Evolutionary conservation across 768 basidiomycete genomes (phyloP).

Genomic region (Gyrodon lividus): DNA sequence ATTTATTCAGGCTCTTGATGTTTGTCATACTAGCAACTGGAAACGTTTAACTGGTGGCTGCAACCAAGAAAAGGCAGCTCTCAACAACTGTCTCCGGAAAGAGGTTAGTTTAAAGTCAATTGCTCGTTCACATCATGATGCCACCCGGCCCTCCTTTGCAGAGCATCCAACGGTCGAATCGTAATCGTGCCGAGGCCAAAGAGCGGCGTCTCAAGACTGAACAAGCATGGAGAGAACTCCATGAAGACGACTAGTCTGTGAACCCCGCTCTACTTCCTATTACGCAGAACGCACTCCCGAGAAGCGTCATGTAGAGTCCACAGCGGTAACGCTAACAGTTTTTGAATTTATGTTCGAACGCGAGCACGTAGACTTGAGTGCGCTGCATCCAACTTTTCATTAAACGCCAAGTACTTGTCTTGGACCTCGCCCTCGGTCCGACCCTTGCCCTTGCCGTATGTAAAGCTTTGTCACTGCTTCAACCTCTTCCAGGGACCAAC

Average conservation of each 20-base stretch:
- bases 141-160: slow-evolving; percentile 27
- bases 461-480: background rate
- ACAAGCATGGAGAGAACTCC: slow-evolving; percentile 61
- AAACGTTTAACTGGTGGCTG: slow-evolving; percentile 67
- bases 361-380: no score
- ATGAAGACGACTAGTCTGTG: slow-evolving; percentile 39
- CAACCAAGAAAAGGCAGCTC: slow-evolving; percentile 62
- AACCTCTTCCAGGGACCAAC: background rate
- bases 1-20: slow-evolving; percentile 73
- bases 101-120: slow-evolving; percentile 49
- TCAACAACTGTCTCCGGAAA: slow-evolving; percentile 68
- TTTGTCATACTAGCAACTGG: slow-evolving; percentile 66
- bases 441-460: background rate
- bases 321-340: background rate
- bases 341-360: no score
- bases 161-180: slow-evolving; percentile 57
- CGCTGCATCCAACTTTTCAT: background rate
- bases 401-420: no score
- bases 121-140: background rate
- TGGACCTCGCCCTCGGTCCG: no score
- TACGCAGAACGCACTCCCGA: background rate
- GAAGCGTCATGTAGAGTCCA: background rate
- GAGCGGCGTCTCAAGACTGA: slow-evolving; percentile 55
- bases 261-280: background rate
- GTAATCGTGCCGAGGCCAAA: slow-evolving; percentile 62